A percentile compares a stretch with the other conserved stretches of the same genome.
These are phyloP conservation scores for Alternaria sp. DNA, from an alignment of 2,329 filamentous ascomycete genomes.

Conservation along the genomic window DNA sequence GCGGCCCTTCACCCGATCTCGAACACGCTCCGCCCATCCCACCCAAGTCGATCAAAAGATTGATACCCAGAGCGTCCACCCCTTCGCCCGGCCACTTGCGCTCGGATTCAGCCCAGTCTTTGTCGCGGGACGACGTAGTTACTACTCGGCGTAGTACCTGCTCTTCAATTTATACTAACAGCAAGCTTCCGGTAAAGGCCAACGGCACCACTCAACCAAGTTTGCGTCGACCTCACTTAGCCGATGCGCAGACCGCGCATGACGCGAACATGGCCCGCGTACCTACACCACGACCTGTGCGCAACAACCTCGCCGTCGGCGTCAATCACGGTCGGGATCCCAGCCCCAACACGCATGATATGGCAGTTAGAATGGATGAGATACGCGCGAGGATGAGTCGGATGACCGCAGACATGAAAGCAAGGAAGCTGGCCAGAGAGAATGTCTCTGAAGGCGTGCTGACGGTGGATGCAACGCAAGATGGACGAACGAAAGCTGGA, in stretches of 20 bases:
- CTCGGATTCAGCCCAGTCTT: background rate
- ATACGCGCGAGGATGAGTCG: background rate
- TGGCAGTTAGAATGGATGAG: background rate
- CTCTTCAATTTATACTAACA: background rate
- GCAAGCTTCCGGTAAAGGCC: too few species aligned
- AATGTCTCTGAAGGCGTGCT: too few species aligned
- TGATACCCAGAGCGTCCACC: background rate
- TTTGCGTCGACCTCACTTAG: too few species aligned
- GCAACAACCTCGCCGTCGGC: background rate
- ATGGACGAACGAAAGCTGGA: background rate
- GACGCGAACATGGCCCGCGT: background rate
- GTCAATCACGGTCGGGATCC: background rate
- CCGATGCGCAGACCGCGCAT: background rate
- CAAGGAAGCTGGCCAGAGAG: background rate
- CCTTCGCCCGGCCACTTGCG: too few species aligned
- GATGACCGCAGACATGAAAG: background rate
- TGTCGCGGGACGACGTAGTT: background rate
- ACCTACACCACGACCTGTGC: too few species aligned
- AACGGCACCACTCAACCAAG: too few species aligned
- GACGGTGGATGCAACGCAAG: too few species aligned
- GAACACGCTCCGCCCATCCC: background rate
- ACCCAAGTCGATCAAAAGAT: background rate
- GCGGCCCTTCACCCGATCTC: background rate
- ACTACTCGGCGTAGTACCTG: background rate
- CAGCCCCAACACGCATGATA: background rate